These are phyloP conservation scores for Marsdenia floribunda DNA, from an alignment of 257 asterid species.

Conservation along the genomic window DNA sequence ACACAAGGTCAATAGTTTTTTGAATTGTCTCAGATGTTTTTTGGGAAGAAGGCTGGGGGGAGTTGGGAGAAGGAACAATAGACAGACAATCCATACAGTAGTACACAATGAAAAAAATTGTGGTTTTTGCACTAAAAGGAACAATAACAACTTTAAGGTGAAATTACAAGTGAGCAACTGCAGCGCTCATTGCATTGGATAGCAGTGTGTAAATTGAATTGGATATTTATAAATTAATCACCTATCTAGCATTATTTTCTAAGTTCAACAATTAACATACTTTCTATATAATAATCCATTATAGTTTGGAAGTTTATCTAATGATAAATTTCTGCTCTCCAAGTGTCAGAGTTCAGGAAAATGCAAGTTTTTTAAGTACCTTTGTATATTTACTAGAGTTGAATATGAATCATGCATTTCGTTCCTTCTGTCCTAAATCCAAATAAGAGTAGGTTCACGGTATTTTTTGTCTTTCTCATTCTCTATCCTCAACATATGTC, in stretches of 20 bases:
- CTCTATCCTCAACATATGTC: not conserved
- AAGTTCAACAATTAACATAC: not conserved
- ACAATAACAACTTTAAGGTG: no score
- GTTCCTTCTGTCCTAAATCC: not conserved
- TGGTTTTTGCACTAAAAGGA: not conserved
- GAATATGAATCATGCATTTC: not conserved
- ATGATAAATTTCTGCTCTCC: not conserved
- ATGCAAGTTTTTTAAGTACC: no score
- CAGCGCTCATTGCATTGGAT: not conserved
- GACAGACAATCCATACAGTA: not conserved
- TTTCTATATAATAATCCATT: not conserved
- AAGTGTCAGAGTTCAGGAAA: not conserved
- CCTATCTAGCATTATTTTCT: not conserved
- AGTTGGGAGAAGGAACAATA: not conserved
- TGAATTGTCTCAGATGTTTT: not conserved
- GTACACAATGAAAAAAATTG: not conserved
- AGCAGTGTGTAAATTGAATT: not conserved
- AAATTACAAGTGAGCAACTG: not conserved
- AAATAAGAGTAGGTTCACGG: not conserved
- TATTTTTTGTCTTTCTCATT: not conserved
- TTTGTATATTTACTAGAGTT: not conserved
- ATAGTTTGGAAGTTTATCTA: not conserved
- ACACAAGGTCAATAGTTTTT: not conserved
- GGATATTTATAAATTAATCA: not conserved
- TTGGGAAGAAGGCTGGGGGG: not conserved